These are phyloP conservation scores for Ananas comosus DNA, from an alignment of 176 grass and related monocot genomes.

Conservation along the genomic window DNA sequence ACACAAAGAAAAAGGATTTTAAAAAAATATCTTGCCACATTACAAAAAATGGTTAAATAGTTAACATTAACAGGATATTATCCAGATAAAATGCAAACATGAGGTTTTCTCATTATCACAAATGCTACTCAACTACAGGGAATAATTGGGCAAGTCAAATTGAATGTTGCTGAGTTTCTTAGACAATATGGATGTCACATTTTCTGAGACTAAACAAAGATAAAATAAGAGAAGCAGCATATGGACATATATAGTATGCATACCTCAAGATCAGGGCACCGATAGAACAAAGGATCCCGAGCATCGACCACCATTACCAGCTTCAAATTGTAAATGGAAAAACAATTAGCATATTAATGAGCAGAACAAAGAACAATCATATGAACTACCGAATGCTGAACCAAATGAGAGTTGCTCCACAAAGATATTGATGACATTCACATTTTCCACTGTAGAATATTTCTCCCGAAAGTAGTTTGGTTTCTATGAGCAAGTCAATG, in stretches of 20 bases:
- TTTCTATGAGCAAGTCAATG: background rate
- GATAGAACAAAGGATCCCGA: constrained; percentile 82
- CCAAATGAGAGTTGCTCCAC: background rate
- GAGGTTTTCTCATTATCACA: background rate
- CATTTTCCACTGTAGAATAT: too few relatives aligned
- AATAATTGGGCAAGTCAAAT: background rate
- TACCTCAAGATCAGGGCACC: constrained; percentile 91
- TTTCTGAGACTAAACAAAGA: background rate
- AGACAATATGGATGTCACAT: background rate
- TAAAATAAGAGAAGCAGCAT: background rate
- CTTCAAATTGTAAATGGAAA: constrained; percentile 36
- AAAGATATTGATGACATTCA: too few relatives aligned
- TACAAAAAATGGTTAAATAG: background rate
- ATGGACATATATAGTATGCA: background rate
- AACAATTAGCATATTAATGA: constrained; percentile 15
- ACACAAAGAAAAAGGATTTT: background rate
- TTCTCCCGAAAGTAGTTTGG: background rate
- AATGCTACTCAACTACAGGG: background rate
- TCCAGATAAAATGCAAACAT: too few relatives aligned
- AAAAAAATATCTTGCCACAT: background rate
- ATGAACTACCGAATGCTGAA: background rate
- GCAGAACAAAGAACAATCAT: background rate
- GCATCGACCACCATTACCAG: constrained; percentile 93
- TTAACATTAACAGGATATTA: background rate
- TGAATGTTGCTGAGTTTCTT: too few relatives aligned